Conservation (phyloP, 305 asterid genomes). For the Rubia tinctorum region DNA sequence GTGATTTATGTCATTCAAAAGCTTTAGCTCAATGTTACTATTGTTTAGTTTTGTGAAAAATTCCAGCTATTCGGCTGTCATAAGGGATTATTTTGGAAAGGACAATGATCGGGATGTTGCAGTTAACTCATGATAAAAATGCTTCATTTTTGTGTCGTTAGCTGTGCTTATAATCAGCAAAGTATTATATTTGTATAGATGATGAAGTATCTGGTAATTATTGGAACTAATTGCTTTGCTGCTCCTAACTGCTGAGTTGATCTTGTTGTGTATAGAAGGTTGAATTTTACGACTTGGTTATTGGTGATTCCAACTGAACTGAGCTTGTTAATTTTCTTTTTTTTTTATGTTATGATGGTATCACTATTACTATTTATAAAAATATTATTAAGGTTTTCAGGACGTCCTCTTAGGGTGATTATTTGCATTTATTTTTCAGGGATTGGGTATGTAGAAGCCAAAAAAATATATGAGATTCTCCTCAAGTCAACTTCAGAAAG, state of each 20-base stretch:
- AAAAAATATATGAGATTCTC: slow-evolving; percentile 72
- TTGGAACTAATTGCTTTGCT: neutral
- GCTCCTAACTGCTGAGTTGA: neutral
- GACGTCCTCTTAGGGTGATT: slow-evolving; percentile 9
- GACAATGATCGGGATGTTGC: neutral
- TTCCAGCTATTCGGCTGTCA: neutral
- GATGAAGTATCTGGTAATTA: neutral
- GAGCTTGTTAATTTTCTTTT: neutral
- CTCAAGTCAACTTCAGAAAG: slow-evolving; percentile 76
- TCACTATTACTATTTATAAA: neutral
- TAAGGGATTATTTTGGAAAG: neutral
- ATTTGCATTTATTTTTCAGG: slow-evolving; percentile 44
- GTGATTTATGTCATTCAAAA: neutral
- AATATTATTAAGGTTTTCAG: neutral
- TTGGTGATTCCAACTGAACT: neutral
- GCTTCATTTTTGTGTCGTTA: neutral
- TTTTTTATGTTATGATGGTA: neutral
- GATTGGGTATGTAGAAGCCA: slow-evolving; percentile 83
- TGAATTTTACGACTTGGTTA: neutral
- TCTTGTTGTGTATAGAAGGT: neutral
- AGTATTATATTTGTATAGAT: neutral
- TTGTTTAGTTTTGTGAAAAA: neutral
- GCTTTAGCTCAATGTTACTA: neutral
- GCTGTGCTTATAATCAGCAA: neutral
- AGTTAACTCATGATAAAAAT: neutral